These are phyloP conservation scores for Karstenula rhodostoma DNA, from an alignment of 2,329 filamentous ascomycete species.

Conservation along the genomic window DNA sequence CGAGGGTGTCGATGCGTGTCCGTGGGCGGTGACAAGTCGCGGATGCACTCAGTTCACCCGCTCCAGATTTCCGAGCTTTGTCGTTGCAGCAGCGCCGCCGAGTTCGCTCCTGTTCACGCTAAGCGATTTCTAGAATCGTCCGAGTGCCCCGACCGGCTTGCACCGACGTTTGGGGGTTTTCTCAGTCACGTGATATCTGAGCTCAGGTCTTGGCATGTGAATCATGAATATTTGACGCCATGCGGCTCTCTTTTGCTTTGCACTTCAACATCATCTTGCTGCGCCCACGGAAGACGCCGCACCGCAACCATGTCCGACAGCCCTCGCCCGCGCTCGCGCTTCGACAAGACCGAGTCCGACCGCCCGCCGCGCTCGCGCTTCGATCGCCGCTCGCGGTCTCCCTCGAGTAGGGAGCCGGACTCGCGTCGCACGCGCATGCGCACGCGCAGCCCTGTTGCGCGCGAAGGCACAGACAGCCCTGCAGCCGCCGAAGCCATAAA, in stretches of 20 bases:
- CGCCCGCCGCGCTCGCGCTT: slow-evolving; percentile 73
- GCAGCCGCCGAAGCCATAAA: slow-evolving; percentile 56
- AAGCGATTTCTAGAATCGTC: too few relatives aligned
- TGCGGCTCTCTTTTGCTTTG: too few relatives aligned
- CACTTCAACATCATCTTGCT: slow-evolving; percentile 6
- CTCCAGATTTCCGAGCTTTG: neutral
- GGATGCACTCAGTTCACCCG: neutral
- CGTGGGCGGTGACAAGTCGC: slow-evolving; percentile 2
- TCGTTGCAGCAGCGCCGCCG: slow-evolving; percentile 1
- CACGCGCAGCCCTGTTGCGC: slow-evolving; percentile 74
- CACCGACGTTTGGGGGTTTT: too few relatives aligned
- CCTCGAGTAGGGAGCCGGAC: slow-evolving; percentile 70
- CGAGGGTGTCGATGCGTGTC: neutral
- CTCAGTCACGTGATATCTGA: too few relatives aligned
- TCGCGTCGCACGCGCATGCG: slow-evolving; percentile 81
- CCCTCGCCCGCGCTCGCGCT: slow-evolving; percentile 88
- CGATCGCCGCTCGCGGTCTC: slow-evolving; percentile 78
- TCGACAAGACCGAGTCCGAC: slow-evolving; percentile 87
- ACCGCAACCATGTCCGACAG: slow-evolving; percentile 55
- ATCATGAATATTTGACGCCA: too few relatives aligned
- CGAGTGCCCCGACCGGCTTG: too few relatives aligned
- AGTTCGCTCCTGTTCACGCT: slow-evolving; percentile 8
- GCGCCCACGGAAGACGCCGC: neutral
- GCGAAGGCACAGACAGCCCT: slow-evolving; percentile 57
- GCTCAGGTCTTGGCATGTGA: too few relatives aligned